Percentiles rank a stretch among this genome's conserved stretches.
These are phyloP conservation scores for Sporothrix variecibatus DNA, from an alignment of 2,329 filamentous ascomycete species.

Conservation along the genomic window DNA sequence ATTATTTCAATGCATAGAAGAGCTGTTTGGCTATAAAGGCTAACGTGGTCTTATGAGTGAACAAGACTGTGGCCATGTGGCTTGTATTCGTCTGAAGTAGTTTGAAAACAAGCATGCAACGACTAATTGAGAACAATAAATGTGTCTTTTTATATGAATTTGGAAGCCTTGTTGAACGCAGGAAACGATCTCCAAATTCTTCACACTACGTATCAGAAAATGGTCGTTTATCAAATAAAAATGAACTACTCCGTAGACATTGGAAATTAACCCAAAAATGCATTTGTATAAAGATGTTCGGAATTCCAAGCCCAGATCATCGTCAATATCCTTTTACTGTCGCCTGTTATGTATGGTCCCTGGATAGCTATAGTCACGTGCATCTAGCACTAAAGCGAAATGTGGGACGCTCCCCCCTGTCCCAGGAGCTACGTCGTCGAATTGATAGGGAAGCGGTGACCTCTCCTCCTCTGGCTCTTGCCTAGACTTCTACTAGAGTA, in stretches of 20 bases:
- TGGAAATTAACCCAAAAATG: neutral
- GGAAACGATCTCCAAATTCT: too few species aligned
- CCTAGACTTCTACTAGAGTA: neutral
- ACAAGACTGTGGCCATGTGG: neutral
- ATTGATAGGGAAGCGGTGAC: constrained; percentile 21
- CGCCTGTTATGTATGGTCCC: neutral
- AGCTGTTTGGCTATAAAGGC: neutral
- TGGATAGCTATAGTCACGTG: neutral
- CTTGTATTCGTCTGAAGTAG: neutral
- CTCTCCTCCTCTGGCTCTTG: neutral
- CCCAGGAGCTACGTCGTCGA: neutral
- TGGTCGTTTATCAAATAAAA: neutral
- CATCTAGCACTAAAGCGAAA: neutral
- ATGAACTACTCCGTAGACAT: neutral
- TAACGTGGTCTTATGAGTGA: neutral
- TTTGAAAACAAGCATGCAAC: neutral
- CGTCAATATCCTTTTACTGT: neutral
- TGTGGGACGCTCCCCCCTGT: neutral
- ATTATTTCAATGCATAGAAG: neutral
- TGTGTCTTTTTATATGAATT: neutral
- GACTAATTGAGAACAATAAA: neutral
- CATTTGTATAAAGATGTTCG: neutral
- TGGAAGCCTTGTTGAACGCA: neutral
- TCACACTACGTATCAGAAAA: too few species aligned
- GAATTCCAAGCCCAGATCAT: neutral